Base-by-base conservation (phyloP, 306 rosid species). In the Purshia tridentata region DNA sequence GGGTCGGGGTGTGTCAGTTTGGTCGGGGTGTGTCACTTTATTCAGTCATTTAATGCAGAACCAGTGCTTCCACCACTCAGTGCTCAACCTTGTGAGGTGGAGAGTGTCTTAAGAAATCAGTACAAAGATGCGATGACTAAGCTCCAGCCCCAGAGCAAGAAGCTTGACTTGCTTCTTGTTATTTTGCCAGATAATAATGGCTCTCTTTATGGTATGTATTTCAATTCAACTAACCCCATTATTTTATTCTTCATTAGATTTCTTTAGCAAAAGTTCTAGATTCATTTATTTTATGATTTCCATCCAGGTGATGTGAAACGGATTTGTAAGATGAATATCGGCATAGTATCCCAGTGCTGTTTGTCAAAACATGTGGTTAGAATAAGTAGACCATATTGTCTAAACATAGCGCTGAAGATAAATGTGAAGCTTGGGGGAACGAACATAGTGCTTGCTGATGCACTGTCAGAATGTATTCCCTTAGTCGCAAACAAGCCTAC, bases 401-500 rank as follows among this genome's bases (percentile, higher is more conserved):
- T 98, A 20, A 95, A 92, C 68, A 97, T 95, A 54, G 89, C 99
- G 4, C 47, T 95, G 59, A 95, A 95, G 72, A 95, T 95, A 22
- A 95, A 95, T 53, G 99, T 95, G 4, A 95, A 95, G 78, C 98
- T 95, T 15, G 99, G 99, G 6, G 99, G 99, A 46, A 86, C 97
- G 74, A 95, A 95, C 58, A 95, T 97, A 0, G 99, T 95, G 4
- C 98, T 95, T n/a, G 89, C 86, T 41, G 99, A 95, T 87, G 99
- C 99, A 0, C 18, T 95, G 16, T 90, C 98, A 10, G 79, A 96
- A 18, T 90, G 93, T 53, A 95, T 95, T 64, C 99, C 99, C 5
- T 72, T 92, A 19, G 99, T 95, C 37, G 88, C 93, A 9, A 98
- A 95, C 69, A 81, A 91, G 9, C 99, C 99, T 6, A 95, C 99